Evolutionary conservation across 352 stramenopile species (phyloP).

Genomic region (Phytophthora syringae): DNA sequence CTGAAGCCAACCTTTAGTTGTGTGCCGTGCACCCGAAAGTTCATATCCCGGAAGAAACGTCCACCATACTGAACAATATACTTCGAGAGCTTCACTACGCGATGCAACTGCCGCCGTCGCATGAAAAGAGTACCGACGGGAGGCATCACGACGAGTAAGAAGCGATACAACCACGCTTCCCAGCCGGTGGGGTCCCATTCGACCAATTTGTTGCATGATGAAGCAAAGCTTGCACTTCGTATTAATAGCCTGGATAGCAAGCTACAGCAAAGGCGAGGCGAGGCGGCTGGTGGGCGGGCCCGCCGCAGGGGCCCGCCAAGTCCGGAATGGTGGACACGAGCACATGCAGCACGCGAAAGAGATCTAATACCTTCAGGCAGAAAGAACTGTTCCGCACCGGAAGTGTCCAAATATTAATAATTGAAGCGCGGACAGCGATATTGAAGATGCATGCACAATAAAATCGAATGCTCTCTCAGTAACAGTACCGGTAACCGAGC

Average conservation of each 20-base stretch:
- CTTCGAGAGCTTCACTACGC: slow-evolving; percentile 71
- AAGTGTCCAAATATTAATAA: slow-evolving; percentile 20
- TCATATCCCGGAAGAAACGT: slow-evolving; percentile 84
- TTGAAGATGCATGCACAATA: too few species aligned
- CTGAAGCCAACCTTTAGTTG: slow-evolving; percentile 87
- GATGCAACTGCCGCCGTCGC: slow-evolving; percentile 65
- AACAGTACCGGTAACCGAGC: slow-evolving; percentile 17
- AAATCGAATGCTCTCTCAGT: not conserved
- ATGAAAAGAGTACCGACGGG: slow-evolving; percentile 69
- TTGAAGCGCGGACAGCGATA: too few species aligned
- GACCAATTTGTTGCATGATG: slow-evolving; percentile 73
- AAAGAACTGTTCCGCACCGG: slow-evolving; percentile 7
- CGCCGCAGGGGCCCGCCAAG: not conserved
- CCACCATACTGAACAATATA: slow-evolving; percentile 71
- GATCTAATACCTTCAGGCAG: slow-evolving; percentile 14
- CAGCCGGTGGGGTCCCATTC: slow-evolving; percentile 62
- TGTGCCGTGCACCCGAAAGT: slow-evolving; percentile 77
- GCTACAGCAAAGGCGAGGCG: slow-evolving; percentile 25
- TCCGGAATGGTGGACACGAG: slow-evolving; percentile 15
- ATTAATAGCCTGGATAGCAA: slow-evolving; percentile 1
- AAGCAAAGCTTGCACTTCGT: slow-evolving; percentile 73
- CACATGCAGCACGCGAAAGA: slow-evolving; percentile 21
- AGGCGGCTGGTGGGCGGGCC: not conserved
- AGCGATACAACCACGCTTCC: slow-evolving; percentile 73
- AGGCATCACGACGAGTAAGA: slow-evolving; percentile 53